Evolutionary conservation across 176 grass and related monocot genomes (phyloP).

Genomic region (Aegilops umbellulata): DNA sequence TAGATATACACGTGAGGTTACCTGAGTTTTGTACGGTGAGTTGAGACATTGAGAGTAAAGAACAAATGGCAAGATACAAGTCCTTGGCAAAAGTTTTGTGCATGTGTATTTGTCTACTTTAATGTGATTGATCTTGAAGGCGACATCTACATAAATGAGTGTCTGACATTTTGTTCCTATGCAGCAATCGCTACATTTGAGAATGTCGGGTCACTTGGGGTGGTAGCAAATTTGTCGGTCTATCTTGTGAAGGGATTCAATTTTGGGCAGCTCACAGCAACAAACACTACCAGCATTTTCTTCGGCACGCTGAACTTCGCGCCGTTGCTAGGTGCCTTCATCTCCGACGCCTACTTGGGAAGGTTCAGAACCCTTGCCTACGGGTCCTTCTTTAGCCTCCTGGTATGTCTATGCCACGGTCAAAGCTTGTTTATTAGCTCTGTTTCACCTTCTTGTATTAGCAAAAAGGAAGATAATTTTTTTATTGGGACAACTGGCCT

Average conservation of each 20-base stretch:
- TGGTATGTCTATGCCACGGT: constrained; percentile 24
- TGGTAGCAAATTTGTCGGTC: constrained; percentile 41
- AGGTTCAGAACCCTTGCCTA: constrained; percentile 44
- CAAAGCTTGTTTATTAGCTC: neutral
- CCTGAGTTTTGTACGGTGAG: too few relatives aligned
- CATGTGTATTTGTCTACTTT: too few relatives aligned
- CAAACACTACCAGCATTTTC: constrained; percentile 47
- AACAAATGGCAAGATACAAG: too few relatives aligned
- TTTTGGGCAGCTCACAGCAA: constrained; percentile 32
- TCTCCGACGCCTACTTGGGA: constrained; percentile 48
- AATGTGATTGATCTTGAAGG: too few relatives aligned
- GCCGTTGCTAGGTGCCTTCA: constrained; percentile 41
- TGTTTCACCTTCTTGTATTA: constrained; percentile 10
- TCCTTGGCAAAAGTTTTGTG: too few relatives aligned
- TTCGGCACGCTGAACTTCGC: constrained; percentile 40
- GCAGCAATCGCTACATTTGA: constrained; percentile 46
- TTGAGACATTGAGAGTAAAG: too few relatives aligned
- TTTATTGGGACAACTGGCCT: neutral
- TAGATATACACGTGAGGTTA: too few relatives aligned
- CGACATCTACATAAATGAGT: neutral
- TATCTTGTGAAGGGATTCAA: constrained; percentile 47
- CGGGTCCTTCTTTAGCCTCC: constrained; percentile 35
- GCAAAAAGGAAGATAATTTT: constrained; percentile 22
- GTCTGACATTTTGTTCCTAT: neutral
- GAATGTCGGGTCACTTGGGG: constrained; percentile 37